Evolutionary conservation across 1,284 basidiomycete species (phyloP).

Genomic region (Anthracocystis panici-leucophaei): DNA sequence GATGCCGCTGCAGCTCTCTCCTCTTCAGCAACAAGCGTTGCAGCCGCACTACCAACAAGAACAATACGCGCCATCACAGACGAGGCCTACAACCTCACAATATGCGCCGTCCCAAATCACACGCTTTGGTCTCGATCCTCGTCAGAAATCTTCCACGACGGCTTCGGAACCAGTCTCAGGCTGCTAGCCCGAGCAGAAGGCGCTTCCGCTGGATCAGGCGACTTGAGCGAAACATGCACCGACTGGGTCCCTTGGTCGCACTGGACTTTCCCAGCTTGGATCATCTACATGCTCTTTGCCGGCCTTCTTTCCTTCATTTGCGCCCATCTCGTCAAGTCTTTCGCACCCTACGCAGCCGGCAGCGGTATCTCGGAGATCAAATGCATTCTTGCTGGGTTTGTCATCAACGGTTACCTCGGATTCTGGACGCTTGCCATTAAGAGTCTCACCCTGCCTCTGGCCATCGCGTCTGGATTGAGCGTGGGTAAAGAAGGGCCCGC

Average conservation of each 20-base stretch:
- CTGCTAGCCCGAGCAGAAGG: constrained; percentile 30
- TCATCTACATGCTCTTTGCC: constrained; percentile 88
- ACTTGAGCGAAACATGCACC: constrained; percentile 78
- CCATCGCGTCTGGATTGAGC: constrained; percentile 91
- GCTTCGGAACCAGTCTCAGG: constrained; percentile 26
- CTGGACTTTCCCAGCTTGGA: constrained; percentile 80
- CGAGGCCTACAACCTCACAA: constrained; percentile 33
- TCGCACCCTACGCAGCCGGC: constrained; percentile 95
- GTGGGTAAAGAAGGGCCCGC: constrained; percentile 99
- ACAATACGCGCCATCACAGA: constrained; percentile 1
- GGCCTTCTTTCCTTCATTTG: constrained; percentile 68
- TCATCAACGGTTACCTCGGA: constrained; percentile 94
- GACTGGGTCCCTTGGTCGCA: constrained; percentile 94
- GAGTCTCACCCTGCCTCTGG: constrained; percentile 85
- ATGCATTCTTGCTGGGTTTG: constrained; percentile 95
- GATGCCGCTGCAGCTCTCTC: constrained; percentile 8
- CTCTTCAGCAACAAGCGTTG: constrained; percentile 11
- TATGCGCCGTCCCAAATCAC: constrained; percentile 24
- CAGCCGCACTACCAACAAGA: background rate
- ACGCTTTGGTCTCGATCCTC: constrained; percentile 31
- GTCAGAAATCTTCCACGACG: constrained; percentile 74
- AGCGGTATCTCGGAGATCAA: constrained; percentile 99
- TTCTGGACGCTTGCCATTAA: constrained; percentile 94
- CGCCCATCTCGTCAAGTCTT: constrained; percentile 87
- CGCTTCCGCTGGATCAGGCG: constrained; percentile 13